A percentile compares a stretch with the other conserved stretches of the same genome.
Conservation (phyloP, 225 moss, liverwort and hornwort genomes). For the Anthoceros angustus region DNA sequence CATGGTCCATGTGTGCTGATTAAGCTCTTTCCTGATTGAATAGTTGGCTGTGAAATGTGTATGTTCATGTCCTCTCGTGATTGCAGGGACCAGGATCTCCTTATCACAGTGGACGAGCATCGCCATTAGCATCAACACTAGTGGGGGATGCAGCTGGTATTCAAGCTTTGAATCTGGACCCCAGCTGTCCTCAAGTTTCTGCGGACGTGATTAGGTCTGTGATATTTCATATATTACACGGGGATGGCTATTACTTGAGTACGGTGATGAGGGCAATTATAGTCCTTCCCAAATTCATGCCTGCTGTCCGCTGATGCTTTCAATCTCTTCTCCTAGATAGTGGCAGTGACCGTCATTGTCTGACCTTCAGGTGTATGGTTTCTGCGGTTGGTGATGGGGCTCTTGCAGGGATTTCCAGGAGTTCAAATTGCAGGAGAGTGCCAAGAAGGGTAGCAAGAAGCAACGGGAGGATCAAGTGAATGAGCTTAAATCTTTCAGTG, state of each 20-base stretch:
- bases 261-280: background rate
- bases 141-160: conserved; percentile 60
- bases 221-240: background rate
- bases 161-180: conserved; percentile 73
- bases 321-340: background rate
- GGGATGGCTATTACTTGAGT: conserved; percentile 5
- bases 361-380: background rate
- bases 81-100: conserved; percentile 58
- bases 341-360: background rate
- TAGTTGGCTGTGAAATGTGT: no score
- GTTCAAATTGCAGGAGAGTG: conserved; percentile 54
- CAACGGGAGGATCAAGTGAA: conserved; percentile 57
- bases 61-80: background rate
- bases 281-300: background rate
- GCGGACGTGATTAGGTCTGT: conserved; percentile 53
- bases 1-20: no score
- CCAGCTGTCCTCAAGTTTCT: conserved; percentile 68
- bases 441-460: conserved; percentile 39
- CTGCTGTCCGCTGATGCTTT: background rate
- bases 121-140: conserved; percentile 56
- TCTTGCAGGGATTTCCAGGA: conserved; percentile 60
- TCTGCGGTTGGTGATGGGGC: conserved; percentile 17
- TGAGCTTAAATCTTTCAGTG: conserved; percentile 47
- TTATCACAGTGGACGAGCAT: conserved; percentile 58
- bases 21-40: no score